These are phyloP conservation scores for Populus trichocarpa DNA, from an alignment of 441 rosid species.

Conservation along the genomic window DNA sequence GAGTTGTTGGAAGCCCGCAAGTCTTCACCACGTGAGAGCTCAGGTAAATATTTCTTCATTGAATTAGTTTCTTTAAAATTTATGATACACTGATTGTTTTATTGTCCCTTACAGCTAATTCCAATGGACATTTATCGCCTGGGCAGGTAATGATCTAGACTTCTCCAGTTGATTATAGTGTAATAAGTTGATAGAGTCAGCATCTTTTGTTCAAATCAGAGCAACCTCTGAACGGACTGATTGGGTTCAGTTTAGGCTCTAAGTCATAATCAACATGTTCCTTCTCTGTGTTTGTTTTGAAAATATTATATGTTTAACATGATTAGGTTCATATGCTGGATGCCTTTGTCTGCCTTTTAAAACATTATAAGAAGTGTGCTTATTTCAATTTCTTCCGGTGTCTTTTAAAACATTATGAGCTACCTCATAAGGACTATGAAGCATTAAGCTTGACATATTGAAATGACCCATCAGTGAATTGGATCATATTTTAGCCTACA, in stretches of 20 bases:
- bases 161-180: background rate
- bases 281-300: background rate
- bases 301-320: background rate
- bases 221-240: background rate
- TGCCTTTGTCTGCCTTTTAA: background rate
- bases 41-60: constrained; percentile 39
- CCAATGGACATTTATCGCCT: constrained; percentile 71
- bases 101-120: constrained; percentile 46
- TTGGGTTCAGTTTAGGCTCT: background rate
- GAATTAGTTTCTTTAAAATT: constrained; percentile 7
- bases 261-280: background rate
- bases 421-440: background rate
- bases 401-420: background rate
- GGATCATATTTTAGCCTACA: background rate
- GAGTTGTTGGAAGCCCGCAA: constrained; percentile 96
- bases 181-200: background rate
- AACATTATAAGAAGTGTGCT: background rate
- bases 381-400: background rate
- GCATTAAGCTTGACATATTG: background rate
- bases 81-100: constrained; percentile 27
- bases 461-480: background rate
- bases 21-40: constrained; percentile 67
- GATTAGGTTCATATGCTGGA: background rate
- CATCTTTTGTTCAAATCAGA: background rate
- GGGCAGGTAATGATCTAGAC: constrained; percentile 60